Conservation (phyloP, 2,329 filamentous ascomycete genomes). For the Trichoderma aggressivum region DNA sequence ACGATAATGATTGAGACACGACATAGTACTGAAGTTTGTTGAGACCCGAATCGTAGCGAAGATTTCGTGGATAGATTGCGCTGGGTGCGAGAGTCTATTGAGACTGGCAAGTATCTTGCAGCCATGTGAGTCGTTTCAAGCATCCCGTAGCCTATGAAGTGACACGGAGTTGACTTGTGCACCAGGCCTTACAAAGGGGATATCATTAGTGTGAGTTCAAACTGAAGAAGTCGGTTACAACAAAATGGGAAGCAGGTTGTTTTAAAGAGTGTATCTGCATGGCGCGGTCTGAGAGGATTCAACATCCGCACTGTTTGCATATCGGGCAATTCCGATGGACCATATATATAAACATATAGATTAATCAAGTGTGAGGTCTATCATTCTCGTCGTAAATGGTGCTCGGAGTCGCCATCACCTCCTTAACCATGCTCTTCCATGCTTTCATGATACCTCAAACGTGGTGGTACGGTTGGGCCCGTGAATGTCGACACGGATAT, state of each 20-base stretch:
- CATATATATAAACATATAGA: background rate
- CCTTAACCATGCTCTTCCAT: too few relatives aligned
- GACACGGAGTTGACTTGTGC: background rate
- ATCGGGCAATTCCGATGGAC: background rate
- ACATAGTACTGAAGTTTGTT: too few relatives aligned
- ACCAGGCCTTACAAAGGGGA: background rate
- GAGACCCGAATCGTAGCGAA: too few relatives aligned
- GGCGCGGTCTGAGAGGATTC: background rate
- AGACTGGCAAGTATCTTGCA: too few relatives aligned
- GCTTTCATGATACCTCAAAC: too few relatives aligned
- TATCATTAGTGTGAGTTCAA: background rate
- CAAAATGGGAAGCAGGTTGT: rapidly evolving
- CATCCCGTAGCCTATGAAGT: too few relatives aligned
- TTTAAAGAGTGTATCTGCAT: background rate
- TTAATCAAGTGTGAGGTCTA: background rate
- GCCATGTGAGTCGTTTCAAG: too few relatives aligned
- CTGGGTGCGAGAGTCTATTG: too few relatives aligned
- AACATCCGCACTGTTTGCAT: background rate
- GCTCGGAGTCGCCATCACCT: background rate
- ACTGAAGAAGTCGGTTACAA: background rate
- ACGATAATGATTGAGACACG: too few relatives aligned
- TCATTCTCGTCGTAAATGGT: background rate
- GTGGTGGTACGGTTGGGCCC: too few relatives aligned
- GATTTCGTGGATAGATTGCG: too few relatives aligned
- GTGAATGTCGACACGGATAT: too few relatives aligned